These are phyloP conservation scores for Obelidium mucronatum DNA, from an alignment of 192 early-diverging fungal species.

Conservation along the genomic window DNA sequence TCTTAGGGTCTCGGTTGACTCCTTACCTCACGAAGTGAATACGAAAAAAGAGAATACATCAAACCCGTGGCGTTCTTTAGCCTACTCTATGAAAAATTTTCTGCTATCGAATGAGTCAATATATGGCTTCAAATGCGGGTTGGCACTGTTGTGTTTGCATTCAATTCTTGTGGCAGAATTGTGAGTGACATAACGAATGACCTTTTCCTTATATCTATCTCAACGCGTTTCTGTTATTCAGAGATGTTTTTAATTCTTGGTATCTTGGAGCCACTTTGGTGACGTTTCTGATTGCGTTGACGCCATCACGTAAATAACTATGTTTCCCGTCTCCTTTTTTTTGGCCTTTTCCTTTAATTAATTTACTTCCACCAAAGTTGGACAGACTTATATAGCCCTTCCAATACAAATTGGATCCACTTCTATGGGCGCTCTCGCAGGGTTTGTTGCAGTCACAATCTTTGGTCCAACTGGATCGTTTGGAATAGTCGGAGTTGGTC, in stretches of 20 bases:
- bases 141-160: background rate
- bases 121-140: conserved; percentile 14
- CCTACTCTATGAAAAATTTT: background rate
- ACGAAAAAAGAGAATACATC: too few relatives aligned
- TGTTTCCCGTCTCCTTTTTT: too few relatives aligned
- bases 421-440: background rate
- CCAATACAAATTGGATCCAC: conserved; percentile 13
- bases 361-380: too few relatives aligned
- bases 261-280: background rate
- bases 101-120: background rate
- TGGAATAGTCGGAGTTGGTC: conserved; percentile 14
- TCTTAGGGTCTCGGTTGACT: background rate
- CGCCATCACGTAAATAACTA: too few relatives aligned
- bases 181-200: too few relatives aligned
- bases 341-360: too few relatives aligned
- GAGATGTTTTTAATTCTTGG: background rate
- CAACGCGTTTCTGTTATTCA: background rate
- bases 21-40: too few relatives aligned
- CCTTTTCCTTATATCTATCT: too few relatives aligned
- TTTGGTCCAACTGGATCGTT: background rate
- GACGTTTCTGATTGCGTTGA: conserved; percentile 12
- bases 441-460: background rate
- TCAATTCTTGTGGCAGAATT: background rate
- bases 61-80: too few relatives aligned
- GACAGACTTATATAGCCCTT: conserved; percentile 1